Conservation (phyloP, 768 basidiomycete genomes). For the Mycena amicta region DNA sequence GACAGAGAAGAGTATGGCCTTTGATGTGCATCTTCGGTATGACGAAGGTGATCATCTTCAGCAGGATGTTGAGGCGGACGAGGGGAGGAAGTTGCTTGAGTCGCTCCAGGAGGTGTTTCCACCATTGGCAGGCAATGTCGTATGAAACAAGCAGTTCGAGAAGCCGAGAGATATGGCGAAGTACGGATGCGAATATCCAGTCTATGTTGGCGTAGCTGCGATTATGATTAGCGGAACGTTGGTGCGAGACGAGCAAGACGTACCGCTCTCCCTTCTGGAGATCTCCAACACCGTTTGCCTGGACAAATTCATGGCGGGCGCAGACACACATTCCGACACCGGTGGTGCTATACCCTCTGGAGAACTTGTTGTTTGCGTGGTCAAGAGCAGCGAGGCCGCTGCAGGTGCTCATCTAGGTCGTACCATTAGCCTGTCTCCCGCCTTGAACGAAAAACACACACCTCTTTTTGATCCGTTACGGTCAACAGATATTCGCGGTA, state of each 20-base stretch:
- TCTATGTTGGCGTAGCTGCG: constrained; percentile 41
- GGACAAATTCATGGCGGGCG: background rate
- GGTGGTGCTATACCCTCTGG: constrained; percentile 3
- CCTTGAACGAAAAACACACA: background rate
- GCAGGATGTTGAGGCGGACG: constrained; percentile 10
- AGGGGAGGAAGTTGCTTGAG: constrained; percentile 17
- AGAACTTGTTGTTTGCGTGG: no score
- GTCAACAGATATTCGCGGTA: background rate
- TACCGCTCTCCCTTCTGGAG: background rate
- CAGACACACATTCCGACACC: constrained; percentile 7
- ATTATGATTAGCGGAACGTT: background rate
- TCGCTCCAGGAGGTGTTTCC: constrained; percentile 22
- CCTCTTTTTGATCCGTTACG: background rate
- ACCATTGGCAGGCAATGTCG: constrained; percentile 37
- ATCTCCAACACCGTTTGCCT: background rate
- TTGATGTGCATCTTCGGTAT: constrained; percentile 34
- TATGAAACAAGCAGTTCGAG: constrained; percentile 27
- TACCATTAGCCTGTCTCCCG: background rate
- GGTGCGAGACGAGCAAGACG: background rate
- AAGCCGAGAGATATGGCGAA: constrained; percentile 16
- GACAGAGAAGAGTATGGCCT: constrained; percentile 27
- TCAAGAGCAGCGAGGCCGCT: no score
- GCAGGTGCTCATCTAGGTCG: background rate
- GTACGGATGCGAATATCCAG: constrained; percentile 29
- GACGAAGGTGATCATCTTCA: constrained; percentile 19